Percentiles rank a stretch among this genome's conserved stretches.
Conservation (phyloP, 78 protist genomes). For the Speleostelium caveatum region DNA sequence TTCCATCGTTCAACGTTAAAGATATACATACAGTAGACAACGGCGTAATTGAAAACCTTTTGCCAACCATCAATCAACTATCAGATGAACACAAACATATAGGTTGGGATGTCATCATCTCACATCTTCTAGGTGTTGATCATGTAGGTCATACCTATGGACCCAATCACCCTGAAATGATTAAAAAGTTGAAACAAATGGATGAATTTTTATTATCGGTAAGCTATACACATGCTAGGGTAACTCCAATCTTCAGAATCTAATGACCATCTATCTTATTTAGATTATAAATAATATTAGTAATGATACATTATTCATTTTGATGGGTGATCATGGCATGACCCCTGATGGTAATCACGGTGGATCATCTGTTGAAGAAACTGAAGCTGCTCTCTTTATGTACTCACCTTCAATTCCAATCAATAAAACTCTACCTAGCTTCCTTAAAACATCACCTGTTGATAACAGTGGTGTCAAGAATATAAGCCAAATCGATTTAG, state of each 20-base stretch:
- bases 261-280: neutral
- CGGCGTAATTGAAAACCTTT: constrained; percentile 82
- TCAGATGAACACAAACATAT: neutral
- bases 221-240: too few species aligned
- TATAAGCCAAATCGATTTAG: constrained; percentile 92
- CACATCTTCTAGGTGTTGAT: constrained; percentile 98
- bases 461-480: neutral
- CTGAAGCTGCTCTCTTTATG: constrained; percentile 74
- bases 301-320: constrained; percentile 86
- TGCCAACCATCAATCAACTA: constrained; percentile 44
- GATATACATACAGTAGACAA: constrained; percentile 97
- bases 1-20: constrained; percentile 93
- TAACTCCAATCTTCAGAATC: too few species aligned
- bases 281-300: constrained; percentile 57
- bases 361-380: constrained; percentile 74
- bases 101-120: constrained; percentile 90
- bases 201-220: constrained; percentile 48
- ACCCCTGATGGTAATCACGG: constrained; percentile 93
- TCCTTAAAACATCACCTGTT: neutral
- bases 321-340: constrained; percentile 99
- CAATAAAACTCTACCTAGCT: neutral
- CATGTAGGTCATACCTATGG: constrained; percentile 96
- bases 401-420: constrained; percentile 24
- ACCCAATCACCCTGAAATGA: constrained; percentile 90
- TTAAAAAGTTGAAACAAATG: constrained; percentile 79